Conservation (phyloP, 2,329 filamentous ascomycete genomes). For the Aspergillus neoniger region DNA sequence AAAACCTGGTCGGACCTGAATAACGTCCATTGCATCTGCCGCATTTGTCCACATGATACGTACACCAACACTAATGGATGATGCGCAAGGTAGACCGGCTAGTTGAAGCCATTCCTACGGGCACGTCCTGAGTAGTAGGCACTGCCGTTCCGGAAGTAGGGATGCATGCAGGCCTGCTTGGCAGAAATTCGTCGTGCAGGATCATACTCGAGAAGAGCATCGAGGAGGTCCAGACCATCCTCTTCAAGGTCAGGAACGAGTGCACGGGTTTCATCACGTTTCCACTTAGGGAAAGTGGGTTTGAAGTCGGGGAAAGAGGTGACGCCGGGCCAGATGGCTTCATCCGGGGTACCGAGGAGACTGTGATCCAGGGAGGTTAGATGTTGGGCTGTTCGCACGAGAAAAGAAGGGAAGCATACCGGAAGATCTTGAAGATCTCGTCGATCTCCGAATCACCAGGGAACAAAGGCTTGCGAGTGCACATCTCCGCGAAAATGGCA, state of each 20-base stretch:
- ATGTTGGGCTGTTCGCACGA: conserved; percentile 7
- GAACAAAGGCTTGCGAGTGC: conserved; percentile 87
- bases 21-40: conserved; percentile 8
- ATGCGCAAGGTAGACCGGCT: conserved; percentile 22
- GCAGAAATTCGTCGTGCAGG: conserved; percentile 84
- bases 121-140: conserved; percentile 50
- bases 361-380: conserved; percentile 44
- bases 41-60: conserved; percentile 21
- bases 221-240: conserved; percentile 52
- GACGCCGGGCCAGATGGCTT: conserved; percentile 83
- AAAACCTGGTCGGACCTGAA: not conserved
- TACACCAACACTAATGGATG: conserved; percentile 21
- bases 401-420: conserved; percentile 52
- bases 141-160: conserved; percentile 69
- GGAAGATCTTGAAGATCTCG: conserved; percentile 94
- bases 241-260: conserved; percentile 75
- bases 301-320: conserved; percentile 97
- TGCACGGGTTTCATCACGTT: conserved; percentile 64
- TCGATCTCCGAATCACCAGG: conserved; percentile 92
- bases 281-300: conserved; percentile 88
- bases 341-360: conserved; percentile 78
- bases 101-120: conserved; percentile 43
- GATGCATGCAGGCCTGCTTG: conserved; percentile 81
- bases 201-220: conserved; percentile 79
- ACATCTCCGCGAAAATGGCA: conserved; percentile 96